Conservation (phyloP, 768 basidiomycete genomes). For the Calocera cornea region DNA sequence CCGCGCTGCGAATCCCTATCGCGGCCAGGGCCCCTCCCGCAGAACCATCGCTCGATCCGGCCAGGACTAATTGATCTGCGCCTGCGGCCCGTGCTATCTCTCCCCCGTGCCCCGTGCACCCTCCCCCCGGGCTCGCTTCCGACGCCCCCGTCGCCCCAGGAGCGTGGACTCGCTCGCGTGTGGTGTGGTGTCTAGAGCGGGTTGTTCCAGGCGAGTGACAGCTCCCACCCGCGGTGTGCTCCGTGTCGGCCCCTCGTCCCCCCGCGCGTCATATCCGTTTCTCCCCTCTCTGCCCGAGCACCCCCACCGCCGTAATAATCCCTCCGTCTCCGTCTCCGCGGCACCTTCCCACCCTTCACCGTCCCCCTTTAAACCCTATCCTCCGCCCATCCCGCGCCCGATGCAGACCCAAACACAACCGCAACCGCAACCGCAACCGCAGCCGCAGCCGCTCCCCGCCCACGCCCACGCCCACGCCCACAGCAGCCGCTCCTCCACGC, state of each 20-base stretch:
- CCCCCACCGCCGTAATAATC: not conserved
- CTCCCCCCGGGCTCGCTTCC: not conserved
- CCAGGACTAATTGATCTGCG: no score
- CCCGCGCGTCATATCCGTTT: not conserved
- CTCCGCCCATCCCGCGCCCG: not conserved
- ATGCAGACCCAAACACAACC: conserved; percentile 1
- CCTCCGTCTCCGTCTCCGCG: not conserved
- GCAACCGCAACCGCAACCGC: not conserved
- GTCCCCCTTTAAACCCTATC: not conserved
- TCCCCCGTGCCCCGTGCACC: not conserved
- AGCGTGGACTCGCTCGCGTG: not conserved
- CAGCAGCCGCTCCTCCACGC: conserved; percentile 2
- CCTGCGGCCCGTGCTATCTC: not conserved
- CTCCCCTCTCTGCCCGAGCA: not conserved
- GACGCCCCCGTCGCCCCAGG: not conserved
- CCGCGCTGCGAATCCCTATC: not conserved
- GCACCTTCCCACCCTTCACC: not conserved
- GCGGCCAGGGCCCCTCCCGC: no score
- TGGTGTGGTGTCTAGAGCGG: not conserved
- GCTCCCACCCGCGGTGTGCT: not conserved
- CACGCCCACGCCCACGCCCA: not conserved
- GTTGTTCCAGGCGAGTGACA: not conserved
- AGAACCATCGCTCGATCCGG: no score
- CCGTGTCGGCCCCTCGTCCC: no score
- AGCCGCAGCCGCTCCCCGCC: no score